Evolutionary conservation across 306 rosid genomes (phyloP).

Genomic region (Vicia sativa): DNA sequence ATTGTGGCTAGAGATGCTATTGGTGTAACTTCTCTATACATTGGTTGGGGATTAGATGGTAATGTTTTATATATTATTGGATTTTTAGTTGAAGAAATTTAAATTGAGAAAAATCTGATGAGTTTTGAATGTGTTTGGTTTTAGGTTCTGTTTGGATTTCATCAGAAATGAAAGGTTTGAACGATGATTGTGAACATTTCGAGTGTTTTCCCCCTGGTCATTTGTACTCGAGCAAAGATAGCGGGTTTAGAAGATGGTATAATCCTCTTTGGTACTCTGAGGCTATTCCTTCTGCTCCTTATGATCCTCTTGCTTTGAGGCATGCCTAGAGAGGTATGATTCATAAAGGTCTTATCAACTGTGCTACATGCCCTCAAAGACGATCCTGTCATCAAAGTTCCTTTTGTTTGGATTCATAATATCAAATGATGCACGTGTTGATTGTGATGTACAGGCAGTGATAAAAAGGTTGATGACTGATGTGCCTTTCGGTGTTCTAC

Average conservation of each 20-base stretch:
- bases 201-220: constrained; percentile 91
- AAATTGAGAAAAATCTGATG: background rate
- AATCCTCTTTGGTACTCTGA: constrained; percentile 92
- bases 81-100: background rate
- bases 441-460: constrained; percentile 66
- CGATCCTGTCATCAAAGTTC: no score
- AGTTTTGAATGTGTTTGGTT: background rate
- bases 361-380: no score
- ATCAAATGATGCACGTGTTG: background rate
- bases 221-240: constrained; percentile 84
- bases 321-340: constrained; percentile 65
- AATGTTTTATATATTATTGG: constrained; percentile 6
- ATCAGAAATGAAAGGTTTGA: constrained; percentile 84
- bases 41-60: constrained; percentile 99
- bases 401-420: background rate
- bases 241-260: constrained; percentile 81
- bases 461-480: constrained; percentile 95
- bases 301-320: constrained; percentile 84
- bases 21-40: constrained; percentile 88
- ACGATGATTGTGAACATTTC: constrained; percentile 91
- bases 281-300: constrained; percentile 77
- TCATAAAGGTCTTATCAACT: background rate
- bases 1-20: constrained; percentile 96
- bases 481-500: constrained; percentile 95
- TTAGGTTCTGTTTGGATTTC: constrained; percentile 93